Percentiles rank a stretch among this genome's conserved stretches.
Evolutionary conservation across 169 alveolate genomes (phyloP).

Genomic region (Eimeria falciformis): DNA sequence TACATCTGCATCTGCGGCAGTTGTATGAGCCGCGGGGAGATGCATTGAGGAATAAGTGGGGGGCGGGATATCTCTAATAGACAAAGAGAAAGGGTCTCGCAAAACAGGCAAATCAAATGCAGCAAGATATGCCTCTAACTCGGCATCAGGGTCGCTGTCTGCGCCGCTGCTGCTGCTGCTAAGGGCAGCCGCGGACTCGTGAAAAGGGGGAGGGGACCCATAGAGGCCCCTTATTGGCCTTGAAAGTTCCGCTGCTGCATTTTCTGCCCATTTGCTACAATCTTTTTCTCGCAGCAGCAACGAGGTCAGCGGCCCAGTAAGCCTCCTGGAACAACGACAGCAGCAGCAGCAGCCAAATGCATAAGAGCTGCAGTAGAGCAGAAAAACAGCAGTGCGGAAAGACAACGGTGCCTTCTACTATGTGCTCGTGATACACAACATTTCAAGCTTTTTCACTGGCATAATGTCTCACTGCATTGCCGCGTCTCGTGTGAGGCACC

Average conservation of each 20-base stretch:
- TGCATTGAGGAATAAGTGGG: not conserved
- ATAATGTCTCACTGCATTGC: constrained; percentile 53
- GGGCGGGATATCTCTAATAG: not conserved
- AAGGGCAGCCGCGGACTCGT: constrained; percentile 3
- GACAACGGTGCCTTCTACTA: not conserved
- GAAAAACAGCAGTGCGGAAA: no score
- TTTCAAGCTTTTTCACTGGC: not conserved
- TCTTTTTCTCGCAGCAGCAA: constrained; percentile 23
- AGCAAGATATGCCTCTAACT: not conserved
- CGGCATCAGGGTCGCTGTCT: not conserved
- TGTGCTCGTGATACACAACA: no score
- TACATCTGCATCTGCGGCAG: not conserved
- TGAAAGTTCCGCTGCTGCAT: constrained; percentile 23
- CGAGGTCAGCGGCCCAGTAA: constrained; percentile 20
- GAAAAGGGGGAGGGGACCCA: constrained; percentile 25
- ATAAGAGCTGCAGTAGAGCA: not conserved
- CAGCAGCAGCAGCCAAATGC: not conserved
- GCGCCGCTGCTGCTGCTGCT: not conserved
- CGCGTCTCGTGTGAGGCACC: constrained; percentile 57
- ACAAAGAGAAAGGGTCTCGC: constrained; percentile 5
- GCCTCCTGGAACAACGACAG: constrained; percentile 7
- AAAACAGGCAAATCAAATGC: constrained; percentile 22
- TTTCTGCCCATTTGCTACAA: constrained; percentile 45
- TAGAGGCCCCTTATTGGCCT: not conserved
- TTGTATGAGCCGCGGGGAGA: not conserved